These are phyloP conservation scores for Kickxella alabastrina DNA, from an alignment of 192 early-diverging fungal species.

Conservation along the genomic window DNA sequence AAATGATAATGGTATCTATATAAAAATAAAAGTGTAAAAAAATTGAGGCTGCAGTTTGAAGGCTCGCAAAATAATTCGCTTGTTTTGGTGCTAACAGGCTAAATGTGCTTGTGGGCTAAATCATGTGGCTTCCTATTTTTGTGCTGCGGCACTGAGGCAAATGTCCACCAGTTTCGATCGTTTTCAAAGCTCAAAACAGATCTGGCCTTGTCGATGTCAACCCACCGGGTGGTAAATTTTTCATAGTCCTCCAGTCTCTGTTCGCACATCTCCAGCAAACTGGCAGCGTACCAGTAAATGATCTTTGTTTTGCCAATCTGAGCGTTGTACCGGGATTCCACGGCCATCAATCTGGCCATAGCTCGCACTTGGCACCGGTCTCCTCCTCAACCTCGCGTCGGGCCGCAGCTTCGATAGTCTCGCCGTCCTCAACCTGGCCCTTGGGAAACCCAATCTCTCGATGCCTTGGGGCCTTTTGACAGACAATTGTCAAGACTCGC, in stretches of 20 bases:
- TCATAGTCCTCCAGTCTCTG: constrained; percentile 32
- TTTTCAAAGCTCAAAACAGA: constrained; percentile 15
- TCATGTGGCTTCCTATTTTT: too few species aligned
- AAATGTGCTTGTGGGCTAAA: too few species aligned
- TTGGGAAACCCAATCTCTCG: constrained; percentile 29
- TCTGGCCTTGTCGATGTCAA: constrained; percentile 6
- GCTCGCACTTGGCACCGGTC: constrained; percentile 24
- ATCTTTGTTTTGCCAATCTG: constrained; percentile 19
- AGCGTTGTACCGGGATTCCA: constrained; percentile 20
- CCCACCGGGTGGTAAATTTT: constrained; percentile 16
- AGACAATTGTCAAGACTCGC: constrained; percentile 17
- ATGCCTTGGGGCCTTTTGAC: neutral
- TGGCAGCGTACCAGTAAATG: constrained; percentile 46
- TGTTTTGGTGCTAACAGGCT: too few species aligned
- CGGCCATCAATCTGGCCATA: constrained; percentile 21
- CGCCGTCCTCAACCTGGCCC: constrained; percentile 28
- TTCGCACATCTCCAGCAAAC: constrained; percentile 2
- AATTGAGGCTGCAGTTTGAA: too few species aligned
- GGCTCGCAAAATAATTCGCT: too few species aligned
- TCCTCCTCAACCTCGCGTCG: constrained; percentile 39
- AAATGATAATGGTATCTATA: neutral
- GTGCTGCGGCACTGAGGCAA: too few species aligned
- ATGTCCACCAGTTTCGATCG: constrained; percentile 5
- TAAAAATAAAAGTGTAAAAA: neutral
- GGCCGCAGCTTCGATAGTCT: constrained; percentile 21